Base-by-base conservation (phyloP, 1,284 basidiomycete species). In the Mycena sp. region DNA sequence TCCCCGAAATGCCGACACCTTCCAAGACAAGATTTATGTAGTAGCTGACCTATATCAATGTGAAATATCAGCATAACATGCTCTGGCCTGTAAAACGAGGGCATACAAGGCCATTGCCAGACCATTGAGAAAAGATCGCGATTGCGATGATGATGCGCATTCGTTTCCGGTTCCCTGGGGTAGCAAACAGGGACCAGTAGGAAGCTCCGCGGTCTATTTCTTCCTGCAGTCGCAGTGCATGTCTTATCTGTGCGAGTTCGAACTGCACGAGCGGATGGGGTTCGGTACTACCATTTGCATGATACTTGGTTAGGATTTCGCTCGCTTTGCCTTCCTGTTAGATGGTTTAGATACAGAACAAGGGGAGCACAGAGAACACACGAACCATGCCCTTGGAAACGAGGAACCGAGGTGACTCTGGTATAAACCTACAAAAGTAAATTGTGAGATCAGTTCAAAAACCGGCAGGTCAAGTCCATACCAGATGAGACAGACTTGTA, bases 321-420 rank as follows among this genome's bases (percentile, higher is more conserved):
- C 81, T 78, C 2, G 87, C 87, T 70, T 82, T 74, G 1, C 77
- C 78, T 72, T 87, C 86, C 83, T 86, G 43, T 26, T 49, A 19
- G 23, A 29, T 58, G 63, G 37, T 3, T 49, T 41, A 61, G 43
- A 58, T 38, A 19, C 7, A 19, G 17, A 9, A 23, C n/a, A 26
- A 9, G 21, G 17, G 55, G 37, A 40, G 19, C 38, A 11, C 21
- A 11, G 38, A 41, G 21, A 45, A 21, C 37, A 32, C 16, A 69
- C 85, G 61, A 53, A 87, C 87, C 63, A 79, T 72, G 37, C 88
- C 88, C 71, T 83, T 84, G 21, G 86, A 84, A 14, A 91, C 82
- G 17, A 92, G 80, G 78, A 83, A 91, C 30, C 90, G 82, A 23
- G 90, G 89, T 30, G 87, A 89, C 71, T 92, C 89, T 6, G 90